Conservation (phyloP, 495 filamentous ascomycete species). For the Tuber borchii region DNA sequence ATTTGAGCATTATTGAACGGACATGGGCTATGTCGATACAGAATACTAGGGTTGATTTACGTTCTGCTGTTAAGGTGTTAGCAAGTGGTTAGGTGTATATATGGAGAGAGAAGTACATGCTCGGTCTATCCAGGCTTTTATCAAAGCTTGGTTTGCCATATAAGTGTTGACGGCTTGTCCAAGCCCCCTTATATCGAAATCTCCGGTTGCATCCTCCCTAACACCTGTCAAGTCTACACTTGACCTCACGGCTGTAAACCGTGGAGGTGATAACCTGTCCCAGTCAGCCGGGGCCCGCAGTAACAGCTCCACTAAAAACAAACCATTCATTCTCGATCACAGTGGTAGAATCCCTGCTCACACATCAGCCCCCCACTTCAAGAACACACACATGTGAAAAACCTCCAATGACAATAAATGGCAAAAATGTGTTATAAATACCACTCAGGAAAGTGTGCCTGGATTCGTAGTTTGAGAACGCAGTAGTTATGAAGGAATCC, state of each 20-base stretch:
- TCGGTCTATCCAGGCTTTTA: conserved; percentile 75
- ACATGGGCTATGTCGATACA: conserved; percentile 86
- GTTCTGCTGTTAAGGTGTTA: conserved; percentile 39
- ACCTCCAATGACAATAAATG: too few relatives aligned
- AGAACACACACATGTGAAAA: conserved; percentile 63
- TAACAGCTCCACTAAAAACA: conserved; percentile 42
- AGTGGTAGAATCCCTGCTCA: conserved; percentile 72
- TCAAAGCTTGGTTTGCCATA: conserved; percentile 69
- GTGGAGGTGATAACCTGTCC: conserved; percentile 60
- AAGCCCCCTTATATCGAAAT: conserved; percentile 68
- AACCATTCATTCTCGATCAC: conserved; percentile 82
- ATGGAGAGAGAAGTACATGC: conserved; percentile 44
- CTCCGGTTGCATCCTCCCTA: conserved; percentile 58
- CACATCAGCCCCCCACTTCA: conserved; percentile 14
- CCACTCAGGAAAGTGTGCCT: not conserved
- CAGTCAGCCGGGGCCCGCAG: not conserved
- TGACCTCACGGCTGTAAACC: conserved; percentile 87
- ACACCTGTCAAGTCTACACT: conserved; percentile 69
- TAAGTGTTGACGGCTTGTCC: conserved; percentile 73
- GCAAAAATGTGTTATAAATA: too few relatives aligned
- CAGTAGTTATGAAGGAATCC: not conserved
- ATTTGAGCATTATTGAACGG: conserved; percentile 60
- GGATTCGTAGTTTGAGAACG: not conserved
- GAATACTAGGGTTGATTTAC: conserved; percentile 86
- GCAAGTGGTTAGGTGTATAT: not conserved